Evolutionary conservation across 2,329 filamentous ascomycete species (phyloP).

Genomic region (Colletotrichum orbiculare): DNA sequence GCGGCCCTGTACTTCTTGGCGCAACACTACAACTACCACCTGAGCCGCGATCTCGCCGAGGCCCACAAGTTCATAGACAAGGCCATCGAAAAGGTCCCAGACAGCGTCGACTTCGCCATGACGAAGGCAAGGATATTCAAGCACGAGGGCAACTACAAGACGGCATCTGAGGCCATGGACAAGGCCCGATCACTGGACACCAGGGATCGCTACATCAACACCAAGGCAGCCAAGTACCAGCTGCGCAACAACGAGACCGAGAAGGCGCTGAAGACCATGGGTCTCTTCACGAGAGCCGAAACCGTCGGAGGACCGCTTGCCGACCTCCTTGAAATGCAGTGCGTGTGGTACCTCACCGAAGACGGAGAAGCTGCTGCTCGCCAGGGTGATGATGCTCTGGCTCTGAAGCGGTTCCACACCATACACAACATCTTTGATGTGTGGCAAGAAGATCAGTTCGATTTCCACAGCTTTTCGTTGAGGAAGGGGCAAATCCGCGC

Average conservation of each 20-base stretch:
- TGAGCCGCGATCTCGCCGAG: slow-evolving; percentile 85
- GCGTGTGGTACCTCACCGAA: slow-evolving; percentile 95
- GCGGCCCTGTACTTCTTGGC: slow-evolving; percentile 93
- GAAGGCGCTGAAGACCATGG: slow-evolving; percentile 86
- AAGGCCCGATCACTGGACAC: slow-evolving; percentile 85
- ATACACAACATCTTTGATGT: slow-evolving; percentile 94
- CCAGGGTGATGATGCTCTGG: slow-evolving; percentile 83
- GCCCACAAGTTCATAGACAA: slow-evolving; percentile 86
- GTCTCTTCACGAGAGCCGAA: slow-evolving; percentile 93
- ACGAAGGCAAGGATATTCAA: slow-evolving; percentile 96
- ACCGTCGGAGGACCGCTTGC: slow-evolving; percentile 87
- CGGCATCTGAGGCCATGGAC: slow-evolving; percentile 90
- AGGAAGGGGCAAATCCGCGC: slow-evolving; percentile 95
- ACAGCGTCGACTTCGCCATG: slow-evolving; percentile 92
- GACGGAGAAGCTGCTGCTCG: slow-evolving; percentile 91
- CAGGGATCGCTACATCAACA: slow-evolving; percentile 97
- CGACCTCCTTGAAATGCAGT: slow-evolving; percentile 98
- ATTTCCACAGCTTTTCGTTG: slow-evolving; percentile 98
- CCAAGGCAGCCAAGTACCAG: slow-evolving; percentile 97
- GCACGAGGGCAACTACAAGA: slow-evolving; percentile 81
- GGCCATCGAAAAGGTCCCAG: slow-evolving; percentile 81
- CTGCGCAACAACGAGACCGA: slow-evolving; percentile 92
- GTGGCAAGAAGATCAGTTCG: slow-evolving; percentile 98
- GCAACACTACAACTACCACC: slow-evolving; percentile 94
- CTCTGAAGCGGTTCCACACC: slow-evolving; percentile 90